These are phyloP conservation scores for Fusarium pilosicola DNA, from an alignment of 2,329 filamentous ascomycete genomes.

Conservation along the genomic window DNA sequence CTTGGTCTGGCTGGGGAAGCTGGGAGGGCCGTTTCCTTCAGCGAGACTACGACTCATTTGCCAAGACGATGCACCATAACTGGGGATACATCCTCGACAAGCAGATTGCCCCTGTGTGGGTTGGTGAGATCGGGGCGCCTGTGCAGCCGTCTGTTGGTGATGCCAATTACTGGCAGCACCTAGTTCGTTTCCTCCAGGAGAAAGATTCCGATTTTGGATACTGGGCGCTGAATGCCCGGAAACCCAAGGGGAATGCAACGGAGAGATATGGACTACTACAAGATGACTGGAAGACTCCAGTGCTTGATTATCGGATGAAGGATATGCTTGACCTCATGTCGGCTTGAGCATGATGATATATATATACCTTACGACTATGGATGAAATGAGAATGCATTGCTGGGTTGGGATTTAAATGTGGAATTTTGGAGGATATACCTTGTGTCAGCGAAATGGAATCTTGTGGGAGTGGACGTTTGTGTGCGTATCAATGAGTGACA, in stretches of 20 bases:
- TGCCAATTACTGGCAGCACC: conserved; percentile 72
- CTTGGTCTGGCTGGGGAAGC: conserved; percentile 76
- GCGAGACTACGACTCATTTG: conserved; percentile 71
- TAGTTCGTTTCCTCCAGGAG: conserved; percentile 66
- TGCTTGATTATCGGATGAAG: conserved; percentile 70
- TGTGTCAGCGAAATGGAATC: neutral
- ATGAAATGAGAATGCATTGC: conserved; percentile 9
- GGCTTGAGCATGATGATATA: conserved; percentile 2
- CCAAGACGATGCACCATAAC: conserved; percentile 68
- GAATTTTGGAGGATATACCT: conserved; percentile 30
- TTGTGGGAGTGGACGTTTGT: neutral
- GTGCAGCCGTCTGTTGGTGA: conserved; percentile 63
- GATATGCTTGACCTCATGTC: conserved; percentile 67
- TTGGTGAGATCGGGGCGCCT: conserved; percentile 73
- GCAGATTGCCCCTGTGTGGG: conserved; percentile 68
- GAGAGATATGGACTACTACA: conserved; percentile 71
- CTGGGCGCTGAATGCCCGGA: conserved; percentile 75
- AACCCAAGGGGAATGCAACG: conserved; percentile 64
- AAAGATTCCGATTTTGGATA: conserved; percentile 74
- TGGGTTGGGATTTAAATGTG: neutral
- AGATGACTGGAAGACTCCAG: conserved; percentile 72
- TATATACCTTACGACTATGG: conserved; percentile 1
- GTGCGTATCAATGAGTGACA: neutral
- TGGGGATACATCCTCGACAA: conserved; percentile 70
- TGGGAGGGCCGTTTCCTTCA: conserved; percentile 67